Evolutionary conservation across 352 stramenopile species (phyloP), one percentile per base, ranked within the genome.

Genomic region (Phytophthora ohioensis): DNA sequence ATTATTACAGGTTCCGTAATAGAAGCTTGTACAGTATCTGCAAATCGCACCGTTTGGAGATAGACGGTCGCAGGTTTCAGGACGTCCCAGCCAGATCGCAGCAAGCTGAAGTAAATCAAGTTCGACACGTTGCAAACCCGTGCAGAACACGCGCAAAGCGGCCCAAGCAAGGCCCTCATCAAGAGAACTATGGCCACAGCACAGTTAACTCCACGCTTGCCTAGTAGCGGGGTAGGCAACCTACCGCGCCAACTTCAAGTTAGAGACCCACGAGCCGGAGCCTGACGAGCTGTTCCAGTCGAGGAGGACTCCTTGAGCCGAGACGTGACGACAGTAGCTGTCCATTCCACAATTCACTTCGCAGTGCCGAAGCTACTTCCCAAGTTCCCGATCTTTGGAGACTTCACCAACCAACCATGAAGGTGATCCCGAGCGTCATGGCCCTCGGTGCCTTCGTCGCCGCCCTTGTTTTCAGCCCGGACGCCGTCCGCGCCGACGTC

Each of bases 51-150:
- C 56, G 31, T 48, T 63, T 63, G 36, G 32, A 6, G 32, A 54
- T 63, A 11, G 3, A 46, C 12, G 21, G 38, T 65, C 3, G 34
- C 34, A 65, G 57, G 57, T 38, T 57, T 65, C 57, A 34, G 45
- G 48, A 48, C 42, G 17, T 64, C 57, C 48, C 57, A 56, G 15
- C 56, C 6, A 34, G 8, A 32, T 36, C 17, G 39, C 39, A 46
- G 46, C 48, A 57, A 57, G 3, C 60, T 67, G 60, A 67, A 67
- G 60, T 65, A 67, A 67, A 67, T 67, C 60, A 67, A 67, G 60
- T 67, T 67, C 60, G 48, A 60, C 38, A 47, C 60, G 59, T 67
- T 48, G 59, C 48, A 67, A 65, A 48, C 57, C 45, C 45, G 56
- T 36, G 32, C 56, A 64, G 12, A 64, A 36, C 38, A n/a, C 36